Base-by-base conservation (phyloP, 176 grass and related monocot genomes). In the Musa beccarii region DNA sequence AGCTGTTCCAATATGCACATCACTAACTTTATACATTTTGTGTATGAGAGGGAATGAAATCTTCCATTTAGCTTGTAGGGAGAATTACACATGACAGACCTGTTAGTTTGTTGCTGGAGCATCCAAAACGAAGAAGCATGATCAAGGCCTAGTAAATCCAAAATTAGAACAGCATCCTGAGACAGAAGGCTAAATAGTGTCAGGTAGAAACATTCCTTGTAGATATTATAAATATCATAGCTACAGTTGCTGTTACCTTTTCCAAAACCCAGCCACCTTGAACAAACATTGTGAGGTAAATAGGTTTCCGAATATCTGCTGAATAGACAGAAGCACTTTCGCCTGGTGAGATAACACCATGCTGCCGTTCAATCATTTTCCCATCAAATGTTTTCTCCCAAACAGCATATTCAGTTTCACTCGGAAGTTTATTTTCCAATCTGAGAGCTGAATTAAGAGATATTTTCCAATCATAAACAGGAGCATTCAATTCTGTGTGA, bases 351-450 rank as follows among this genome's bases (percentile, higher is more conserved):
- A 98, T 76, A 68, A 87, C 73, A 73, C 86, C 84, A 91, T 87
- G 86, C 75, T 93, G 94, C 75, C 84, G 87, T 80, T 98, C 90
- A 59, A 93, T 88, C 90, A 89, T 89, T 85, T 80, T 98, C 74
- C 90, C 84, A 80, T 91, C 88, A 79, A 13, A 10, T n/a, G 81
- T 83, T 71, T 79, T 93, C 86, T 98, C 90, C 94, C 90, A 98
- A 76, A 98, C 83, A 85, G 88, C 82, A 93, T 91, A 98, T 78
- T 93, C 90, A 91, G 88, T 78, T 83, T 93, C 88, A 59, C 78
- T 87, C 8, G 94, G 94, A 73, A 98, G 88, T 76, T 93, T 98
- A 82, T 98, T 98, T 88, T 98, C 94, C 78, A 98, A 85, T 75
- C 90, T 84, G 75, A 98, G 77, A 82, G 84, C 84, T 56, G 94